Evolutionary conservation across 345 rosid species (phyloP), one percentile per base, ranked within the genome.

Genomic region (Syzygium grande): DNA sequence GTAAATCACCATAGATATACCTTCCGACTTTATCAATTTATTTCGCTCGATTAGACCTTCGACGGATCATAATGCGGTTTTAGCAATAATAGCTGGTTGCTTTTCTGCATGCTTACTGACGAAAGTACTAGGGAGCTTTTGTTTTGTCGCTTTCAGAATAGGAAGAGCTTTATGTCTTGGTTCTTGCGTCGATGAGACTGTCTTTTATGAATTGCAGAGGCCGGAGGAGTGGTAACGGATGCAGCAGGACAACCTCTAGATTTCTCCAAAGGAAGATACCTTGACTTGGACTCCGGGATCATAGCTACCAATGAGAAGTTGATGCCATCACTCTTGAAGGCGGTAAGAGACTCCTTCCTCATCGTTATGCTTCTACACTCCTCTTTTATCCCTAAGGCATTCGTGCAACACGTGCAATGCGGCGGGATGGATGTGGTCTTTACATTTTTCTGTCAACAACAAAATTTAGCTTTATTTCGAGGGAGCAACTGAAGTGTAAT

Each of bases 211-310:
- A 54, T 85, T 51, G 92, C 98, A 98, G 99, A 98, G 93, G 99
- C 99, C 0, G 99, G 98, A 63, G 99, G 98, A 16, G 90, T 94
- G 51, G 99, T 90, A 73, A 78, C 85, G 2, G 99, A 98, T 92
- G 98, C 95, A 23, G 96, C 93, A 1, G 99, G 99, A 83, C 93
- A 94, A 58, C 93, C 94, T 2, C 89, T 98, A 86, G 98, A 96
- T 90, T 98, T 98, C 91, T 98, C 99, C 1, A 92, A 79, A 92
- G 99, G 99, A 85, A 95, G 94, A 90, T 92, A 89, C 92, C 94
- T 98, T 83, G 98, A 96, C 88, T 87, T 95, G 52, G 95, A 96
- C 87, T 90, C 95, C 0, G 99, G 99, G 87, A 98, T 96, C 52
- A 92, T 98, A 84, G 99, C 90, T 30, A 89, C 98, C 52, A 98